Evolutionary conservation across 768 basidiomycete species (phyloP), one percentile per base, ranked within the genome.

Genomic region (Leccinum rimulosum): DNA sequence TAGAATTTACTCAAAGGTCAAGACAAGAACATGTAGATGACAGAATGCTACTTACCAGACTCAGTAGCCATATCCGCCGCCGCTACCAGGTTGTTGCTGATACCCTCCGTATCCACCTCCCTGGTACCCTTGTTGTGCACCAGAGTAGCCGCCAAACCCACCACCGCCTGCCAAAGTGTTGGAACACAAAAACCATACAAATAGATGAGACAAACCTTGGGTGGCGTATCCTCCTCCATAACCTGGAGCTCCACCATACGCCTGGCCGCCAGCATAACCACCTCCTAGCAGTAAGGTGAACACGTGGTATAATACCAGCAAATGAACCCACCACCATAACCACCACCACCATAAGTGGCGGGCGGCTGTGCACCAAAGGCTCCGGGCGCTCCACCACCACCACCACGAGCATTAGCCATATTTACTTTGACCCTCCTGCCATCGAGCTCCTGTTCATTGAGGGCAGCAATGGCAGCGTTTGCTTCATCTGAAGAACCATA

Each of bases 381-480:
- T 31, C 65, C 68, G 10, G 28, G 12, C 17, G 19, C 47, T 0
- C 84, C 83, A 38, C 82, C 80, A 0, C 84, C 83, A 55, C 80
- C 77, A 4, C 82, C 83, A 76, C 88, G 82, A 52, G 87, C 84
- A 63, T 92, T 91, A 40, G 89, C 88, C 54, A 90, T 78, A 79
- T 96, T 98, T 28, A 87, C 86, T 74, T 93, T 93, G 71, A 98
- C 86, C 60, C 90, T 82, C 64, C 96, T 85, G 53, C 95, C 95
- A 76, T 98, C 96, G 62, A 98, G 86, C 64, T 96, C 93, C 65
- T 89, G 85, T 70, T 97, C 95, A 77, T 98, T 89, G 73, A 96
- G 77, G 45, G 73, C 77, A 49, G 53, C 60, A 71, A 97, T 96
- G 49, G 95, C 94, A 60, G 79, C 79, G 11, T 89, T 78, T 49